phyloP scores from a whole-genome alignment of 2,329 filamentous ascomycete genomes.

The Lizonia empirigonia region DNA sequence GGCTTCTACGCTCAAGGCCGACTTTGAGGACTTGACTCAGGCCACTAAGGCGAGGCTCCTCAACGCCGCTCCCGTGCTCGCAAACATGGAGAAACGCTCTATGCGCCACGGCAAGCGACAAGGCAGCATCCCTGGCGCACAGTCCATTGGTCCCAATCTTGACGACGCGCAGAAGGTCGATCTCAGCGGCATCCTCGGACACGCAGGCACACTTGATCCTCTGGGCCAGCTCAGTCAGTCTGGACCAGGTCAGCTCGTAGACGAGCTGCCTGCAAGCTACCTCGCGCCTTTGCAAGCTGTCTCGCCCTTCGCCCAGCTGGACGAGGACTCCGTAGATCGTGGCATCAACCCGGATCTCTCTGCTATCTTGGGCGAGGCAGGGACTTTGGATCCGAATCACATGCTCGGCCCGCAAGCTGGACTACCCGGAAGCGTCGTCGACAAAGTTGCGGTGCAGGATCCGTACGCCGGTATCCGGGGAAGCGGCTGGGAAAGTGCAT shows the following conservation, averaged over 20 bases:
- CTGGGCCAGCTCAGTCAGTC: background rate
- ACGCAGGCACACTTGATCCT: background rate
- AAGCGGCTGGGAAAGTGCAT: too few relatives aligned
- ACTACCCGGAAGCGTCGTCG: background rate
- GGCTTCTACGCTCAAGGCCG: background rate
- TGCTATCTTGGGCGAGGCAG: background rate
- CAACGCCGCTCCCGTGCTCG: background rate
- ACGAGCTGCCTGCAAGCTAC: background rate
- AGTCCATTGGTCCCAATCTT: conserved; percentile 5
- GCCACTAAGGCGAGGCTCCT: background rate
- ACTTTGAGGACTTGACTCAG: background rate
- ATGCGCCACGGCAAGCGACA: conserved; percentile 8
- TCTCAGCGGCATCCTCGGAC: background rate
- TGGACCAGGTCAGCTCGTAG: background rate
- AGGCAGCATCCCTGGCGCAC: background rate
- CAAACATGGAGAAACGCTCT: background rate
- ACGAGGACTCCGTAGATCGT: background rate
- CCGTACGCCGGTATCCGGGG: conserved; percentile 3
- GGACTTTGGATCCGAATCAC: conserved; percentile 4
- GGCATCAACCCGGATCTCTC: background rate
- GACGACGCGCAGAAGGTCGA: conserved; percentile 6
- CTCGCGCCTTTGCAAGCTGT: background rate
- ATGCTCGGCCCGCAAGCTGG: background rate
- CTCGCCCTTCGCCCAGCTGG: background rate
- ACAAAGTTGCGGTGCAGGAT: background rate